Conservation (phyloP, 1,139 yeast genomes). For the Yamadazyma conglobata region DNA sequence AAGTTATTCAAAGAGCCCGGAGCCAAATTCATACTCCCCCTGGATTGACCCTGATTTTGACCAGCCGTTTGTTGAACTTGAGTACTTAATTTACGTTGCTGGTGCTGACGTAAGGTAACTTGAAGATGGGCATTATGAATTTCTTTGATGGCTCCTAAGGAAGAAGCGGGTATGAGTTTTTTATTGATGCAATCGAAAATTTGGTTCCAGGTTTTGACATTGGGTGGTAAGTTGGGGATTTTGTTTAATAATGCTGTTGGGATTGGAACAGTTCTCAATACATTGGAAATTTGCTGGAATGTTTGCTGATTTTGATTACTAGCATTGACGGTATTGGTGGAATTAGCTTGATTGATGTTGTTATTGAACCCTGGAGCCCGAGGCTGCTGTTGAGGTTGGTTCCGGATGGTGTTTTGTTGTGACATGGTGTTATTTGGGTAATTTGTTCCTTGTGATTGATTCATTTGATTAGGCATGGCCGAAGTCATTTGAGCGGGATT, state of each 20-base stretch:
- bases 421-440: too few relatives aligned
- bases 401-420: too few relatives aligned
- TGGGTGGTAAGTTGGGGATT: slow-evolving; percentile 81
- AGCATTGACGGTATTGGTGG: slow-evolving; percentile 7
- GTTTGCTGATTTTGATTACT: slow-evolving; percentile 22
- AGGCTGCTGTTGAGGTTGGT: neutral
- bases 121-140: slow-evolving; percentile 56
- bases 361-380: neutral
- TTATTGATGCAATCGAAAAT: slow-evolving; percentile 67
- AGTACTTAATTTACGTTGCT: slow-evolving; percentile 23
- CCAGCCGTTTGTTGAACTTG: too few relatives aligned
- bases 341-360: slow-evolving; percentile 6
- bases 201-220: slow-evolving; percentile 79
- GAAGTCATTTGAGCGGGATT: slow-evolving; percentile 1
- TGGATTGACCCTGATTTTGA: slow-evolving; percentile 16
- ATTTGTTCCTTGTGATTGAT: too few relatives aligned
- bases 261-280: slow-evolving; percentile 56
- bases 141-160: slow-evolving; percentile 54
- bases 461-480: slow-evolving; percentile 4
- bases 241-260: slow-evolving; percentile 70
- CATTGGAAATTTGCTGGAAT: slow-evolving; percentile 34
- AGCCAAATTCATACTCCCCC: slow-evolving; percentile 12
- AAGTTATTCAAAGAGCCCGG: slow-evolving; percentile 7
- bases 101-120: slow-evolving; percentile 34
- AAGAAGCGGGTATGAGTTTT: slow-evolving; percentile 53